Percentiles rank a stretch among this genome's conserved stretches.
phyloP scores from a whole-genome alignment of 2,329 filamentous ascomycete species.

The Fusarium caatingaense region DNA sequence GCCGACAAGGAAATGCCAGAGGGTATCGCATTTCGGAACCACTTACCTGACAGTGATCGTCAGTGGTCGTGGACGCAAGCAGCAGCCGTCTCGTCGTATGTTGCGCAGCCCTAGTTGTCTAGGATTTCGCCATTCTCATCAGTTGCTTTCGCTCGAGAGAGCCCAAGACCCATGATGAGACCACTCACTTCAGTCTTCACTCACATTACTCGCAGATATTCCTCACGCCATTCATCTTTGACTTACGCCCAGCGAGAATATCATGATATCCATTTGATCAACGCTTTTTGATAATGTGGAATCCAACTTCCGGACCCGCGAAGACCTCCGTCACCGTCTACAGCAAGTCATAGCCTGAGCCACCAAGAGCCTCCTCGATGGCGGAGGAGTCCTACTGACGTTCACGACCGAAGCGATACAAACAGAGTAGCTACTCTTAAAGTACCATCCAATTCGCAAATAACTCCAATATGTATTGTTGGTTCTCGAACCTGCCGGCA shows the following conservation, averaged over 20 bases:
- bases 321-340: slow-evolving; percentile 12
- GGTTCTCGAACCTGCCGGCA: neutral
- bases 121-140: neutral
- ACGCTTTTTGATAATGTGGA: slow-evolving; percentile 25
- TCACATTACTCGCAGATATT: neutral
- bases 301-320: neutral
- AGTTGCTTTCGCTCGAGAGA: fast-evolving
- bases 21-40: fast-evolving
- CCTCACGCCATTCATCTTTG: fast-evolving
- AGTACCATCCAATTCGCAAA: too few relatives aligned
- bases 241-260: neutral
- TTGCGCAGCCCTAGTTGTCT: neutral
- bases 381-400: slow-evolving; percentile 13
- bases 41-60: neutral
- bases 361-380: slow-evolving; percentile 24
- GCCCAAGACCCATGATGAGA: neutral
- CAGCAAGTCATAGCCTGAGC: slow-evolving; percentile 22
- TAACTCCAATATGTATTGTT: too few relatives aligned
- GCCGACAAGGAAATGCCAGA: fast-evolving
- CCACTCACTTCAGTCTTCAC: neutral
- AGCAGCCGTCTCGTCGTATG: too few relatives aligned
- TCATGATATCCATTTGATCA: neutral
- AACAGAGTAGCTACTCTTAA: too few relatives aligned
- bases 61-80: too few relatives aligned
- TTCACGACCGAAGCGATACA: slow-evolving; percentile 24